These are phyloP conservation scores for Macrophomina phaseolina DNA, from an alignment of 2,329 filamentous ascomycete genomes.

Conservation along the genomic window DNA sequence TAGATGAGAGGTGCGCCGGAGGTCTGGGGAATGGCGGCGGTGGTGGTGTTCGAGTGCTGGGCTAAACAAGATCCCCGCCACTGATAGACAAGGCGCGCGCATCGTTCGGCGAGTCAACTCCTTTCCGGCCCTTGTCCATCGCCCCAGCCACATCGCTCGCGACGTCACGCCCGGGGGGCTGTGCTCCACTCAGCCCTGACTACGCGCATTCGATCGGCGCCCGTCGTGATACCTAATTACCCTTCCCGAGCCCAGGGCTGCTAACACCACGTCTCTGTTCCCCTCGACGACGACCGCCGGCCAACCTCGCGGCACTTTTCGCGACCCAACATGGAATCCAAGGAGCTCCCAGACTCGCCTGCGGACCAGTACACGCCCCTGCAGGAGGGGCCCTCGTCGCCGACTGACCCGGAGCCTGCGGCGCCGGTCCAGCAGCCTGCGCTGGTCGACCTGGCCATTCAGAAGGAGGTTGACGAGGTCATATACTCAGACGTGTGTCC, in stretches of 20 bases:
- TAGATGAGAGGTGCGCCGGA: slow-evolving; percentile 67
- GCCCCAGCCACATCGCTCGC: slow-evolving; percentile 19
- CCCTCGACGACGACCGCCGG: slow-evolving; percentile 1
- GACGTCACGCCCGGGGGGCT: slow-evolving; percentile 15
- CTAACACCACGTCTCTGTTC: background rate
- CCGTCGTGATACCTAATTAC: slow-evolving; percentile 23
- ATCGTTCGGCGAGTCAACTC: background rate
- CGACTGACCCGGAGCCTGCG: slow-evolving; percentile 13
- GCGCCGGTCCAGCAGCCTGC: slow-evolving; percentile 11
- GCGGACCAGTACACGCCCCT: slow-evolving; percentile 16
- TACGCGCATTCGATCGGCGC: slow-evolving; percentile 23
- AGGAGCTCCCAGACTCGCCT: slow-evolving; percentile 15
- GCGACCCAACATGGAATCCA: slow-evolving; percentile 18
- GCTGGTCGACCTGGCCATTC: slow-evolving; percentile 28
- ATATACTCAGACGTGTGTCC: slow-evolving; percentile 52
- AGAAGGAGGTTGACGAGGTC: slow-evolving; percentile 54
- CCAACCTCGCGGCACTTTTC: background rate
- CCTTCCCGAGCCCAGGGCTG: slow-evolving; percentile 18
- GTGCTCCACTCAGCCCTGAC: slow-evolving; percentile 16
- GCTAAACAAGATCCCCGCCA: slow-evolving; percentile 14
- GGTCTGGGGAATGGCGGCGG: slow-evolving; percentile 48
- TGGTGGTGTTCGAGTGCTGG: background rate
- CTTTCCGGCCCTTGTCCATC: background rate
- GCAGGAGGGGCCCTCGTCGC: slow-evolving; percentile 13
- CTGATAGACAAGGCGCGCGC: slow-evolving; percentile 2